phyloP scores from a whole-genome alignment of 2,329 filamentous ascomycete genomes.

The Trichoderma arundinaceum region DNA sequence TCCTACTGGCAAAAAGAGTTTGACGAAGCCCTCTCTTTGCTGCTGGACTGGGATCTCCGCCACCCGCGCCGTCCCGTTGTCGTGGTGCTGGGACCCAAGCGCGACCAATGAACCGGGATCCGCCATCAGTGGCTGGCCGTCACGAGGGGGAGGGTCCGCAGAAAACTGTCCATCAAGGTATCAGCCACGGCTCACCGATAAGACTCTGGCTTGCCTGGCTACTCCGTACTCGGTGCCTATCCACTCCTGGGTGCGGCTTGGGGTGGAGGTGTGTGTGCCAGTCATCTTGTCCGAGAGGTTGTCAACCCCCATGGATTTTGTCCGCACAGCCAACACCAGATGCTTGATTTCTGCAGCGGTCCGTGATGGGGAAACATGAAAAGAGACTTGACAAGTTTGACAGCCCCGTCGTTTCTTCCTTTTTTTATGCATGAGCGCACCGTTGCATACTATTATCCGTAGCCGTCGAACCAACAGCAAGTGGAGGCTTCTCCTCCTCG shows the following conservation, averaged over 20 bases:
- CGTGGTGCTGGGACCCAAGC: constrained; percentile 29
- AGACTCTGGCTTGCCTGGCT: background rate
- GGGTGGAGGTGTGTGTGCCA: background rate
- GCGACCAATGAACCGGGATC: constrained; percentile 23
- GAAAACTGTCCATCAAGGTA: constrained; percentile 26
- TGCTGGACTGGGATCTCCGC: constrained; percentile 26
- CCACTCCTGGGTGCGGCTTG: background rate
- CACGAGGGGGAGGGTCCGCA: constrained; percentile 21
- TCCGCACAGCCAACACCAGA: background rate
- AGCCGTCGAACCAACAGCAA: background rate
- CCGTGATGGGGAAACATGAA: background rate
- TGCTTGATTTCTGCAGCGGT: background rate
- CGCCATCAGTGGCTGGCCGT: constrained; percentile 13
- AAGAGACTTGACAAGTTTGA: constrained; percentile 3
- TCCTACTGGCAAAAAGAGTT: background rate
- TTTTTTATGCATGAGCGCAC: background rate
- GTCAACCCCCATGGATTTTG: background rate
- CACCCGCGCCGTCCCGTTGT: constrained; percentile 31
- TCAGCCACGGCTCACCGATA: constrained; percentile 17
- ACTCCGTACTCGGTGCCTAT: background rate
- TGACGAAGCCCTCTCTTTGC: background rate
- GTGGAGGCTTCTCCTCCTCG: constrained; percentile 19
- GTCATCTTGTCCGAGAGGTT: constrained; percentile 2
- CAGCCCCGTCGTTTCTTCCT: background rate
- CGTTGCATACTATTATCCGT: background rate